phyloP scores from a whole-genome alignment of 2,329 filamentous ascomycete species.

The Aspergillus oerlinghausenensis region DNA sequence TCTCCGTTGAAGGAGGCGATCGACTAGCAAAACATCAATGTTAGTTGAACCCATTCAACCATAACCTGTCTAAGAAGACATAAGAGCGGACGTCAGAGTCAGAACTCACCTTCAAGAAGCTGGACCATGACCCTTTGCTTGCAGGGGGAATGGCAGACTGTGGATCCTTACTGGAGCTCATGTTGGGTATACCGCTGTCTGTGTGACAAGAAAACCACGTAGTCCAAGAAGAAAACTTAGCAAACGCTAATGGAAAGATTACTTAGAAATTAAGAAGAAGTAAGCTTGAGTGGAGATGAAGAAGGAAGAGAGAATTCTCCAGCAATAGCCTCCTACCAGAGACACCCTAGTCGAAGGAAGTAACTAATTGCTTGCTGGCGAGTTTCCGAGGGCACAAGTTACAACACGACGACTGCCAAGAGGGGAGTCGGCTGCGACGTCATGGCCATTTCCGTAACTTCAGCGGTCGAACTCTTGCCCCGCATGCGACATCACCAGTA shows the following conservation, averaged over 20 bases:
- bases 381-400: not conserved
- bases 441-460: not conserved
- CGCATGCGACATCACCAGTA: not conserved
- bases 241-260: not conserved
- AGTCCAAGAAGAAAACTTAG: not conserved
- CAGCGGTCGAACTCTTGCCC: not conserved
- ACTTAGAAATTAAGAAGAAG: slow-evolving; percentile 5
- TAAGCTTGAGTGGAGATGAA: slow-evolving; percentile 2
- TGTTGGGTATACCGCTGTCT: slow-evolving; percentile 5
- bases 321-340: not conserved
- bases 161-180: slow-evolving; percentile 36
- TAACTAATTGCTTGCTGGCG: not conserved
- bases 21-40: slow-evolving; percentile 41
- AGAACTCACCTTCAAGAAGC: slow-evolving; percentile 42
- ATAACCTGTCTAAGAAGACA: not conserved
- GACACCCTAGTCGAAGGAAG: not conserved
- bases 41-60: slow-evolving; percentile 1
- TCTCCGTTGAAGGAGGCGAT: slow-evolving; percentile 80
- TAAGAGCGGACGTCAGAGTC: not conserved
- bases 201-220: not conserved
- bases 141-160: slow-evolving; percentile 36
- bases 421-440: not conserved
- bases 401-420: not conserved
- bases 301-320: not conserved
- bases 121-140: slow-evolving; percentile 45